Evolutionary conservation across 805 yeast species (phyloP).

Genomic region (Lipomyces chichibuensis): DNA sequence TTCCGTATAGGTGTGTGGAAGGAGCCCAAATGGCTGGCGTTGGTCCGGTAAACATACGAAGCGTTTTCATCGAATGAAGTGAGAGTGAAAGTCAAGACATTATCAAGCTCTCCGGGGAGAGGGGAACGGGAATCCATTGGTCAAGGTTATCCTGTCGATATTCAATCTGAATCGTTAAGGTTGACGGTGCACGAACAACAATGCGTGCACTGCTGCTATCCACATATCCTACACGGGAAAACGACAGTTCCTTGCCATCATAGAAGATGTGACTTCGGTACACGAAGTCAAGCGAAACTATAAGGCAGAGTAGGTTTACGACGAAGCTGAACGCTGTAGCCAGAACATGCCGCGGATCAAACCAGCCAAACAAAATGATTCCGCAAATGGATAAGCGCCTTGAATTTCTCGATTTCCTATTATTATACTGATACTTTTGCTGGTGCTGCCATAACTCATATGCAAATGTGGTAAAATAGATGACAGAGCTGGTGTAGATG

Average conservation of each 20-base stretch:
- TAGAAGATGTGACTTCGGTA: background rate
- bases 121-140: background rate
- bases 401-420: background rate
- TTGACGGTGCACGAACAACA: background rate
- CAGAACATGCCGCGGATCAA: background rate
- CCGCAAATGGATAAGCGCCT: background rate
- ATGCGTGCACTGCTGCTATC: background rate
- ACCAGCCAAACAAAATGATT: background rate
- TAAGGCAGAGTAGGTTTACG: background rate
- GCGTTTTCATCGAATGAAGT: background rate
- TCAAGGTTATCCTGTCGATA: background rate
- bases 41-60: background rate
- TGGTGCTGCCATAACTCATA: too few relatives aligned
- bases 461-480: background rate
- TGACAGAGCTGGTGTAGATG: background rate
- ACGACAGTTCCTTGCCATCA: background rate
- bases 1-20: background rate
- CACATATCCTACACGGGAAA: background rate
- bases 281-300: background rate
- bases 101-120: background rate
- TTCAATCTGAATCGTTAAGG: background rate
- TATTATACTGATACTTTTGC: too few relatives aligned
- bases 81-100: background rate
- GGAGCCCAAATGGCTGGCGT: background rate
- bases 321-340: background rate